Percentiles rank a stretch among this genome's conserved stretches.
Conservation (phyloP, 2,329 filamentous ascomycete genomes). For the Graphilbum fragrans region DNA sequence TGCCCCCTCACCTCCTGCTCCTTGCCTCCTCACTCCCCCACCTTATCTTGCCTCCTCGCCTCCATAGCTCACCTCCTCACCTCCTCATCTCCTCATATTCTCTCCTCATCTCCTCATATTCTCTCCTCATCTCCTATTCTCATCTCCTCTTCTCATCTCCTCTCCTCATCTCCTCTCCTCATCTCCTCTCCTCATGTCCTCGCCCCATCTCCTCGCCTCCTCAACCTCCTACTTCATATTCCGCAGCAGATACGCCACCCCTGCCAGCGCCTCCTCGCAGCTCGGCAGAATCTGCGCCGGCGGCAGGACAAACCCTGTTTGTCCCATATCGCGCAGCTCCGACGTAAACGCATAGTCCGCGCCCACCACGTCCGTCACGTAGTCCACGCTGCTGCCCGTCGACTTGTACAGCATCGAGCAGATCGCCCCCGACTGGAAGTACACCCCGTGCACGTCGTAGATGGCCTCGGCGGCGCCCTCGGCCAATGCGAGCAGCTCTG, state of each 20-base stretch:
- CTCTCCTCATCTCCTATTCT: not conserved
- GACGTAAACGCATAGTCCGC: conserved; percentile 28
- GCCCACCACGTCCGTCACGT: conserved; percentile 26
- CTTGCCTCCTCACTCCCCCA: too few species aligned
- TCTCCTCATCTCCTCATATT: not conserved
- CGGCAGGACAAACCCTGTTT: conserved; percentile 30
- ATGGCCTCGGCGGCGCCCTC: conserved; percentile 37
- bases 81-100: not conserved
- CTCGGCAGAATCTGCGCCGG: conserved; percentile 28
- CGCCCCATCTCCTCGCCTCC: too few species aligned
- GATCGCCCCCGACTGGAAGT: conserved; percentile 35
- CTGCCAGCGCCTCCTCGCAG: conserved; percentile 29
- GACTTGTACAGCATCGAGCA: conserved; percentile 52
- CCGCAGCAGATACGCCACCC: conserved; percentile 46
- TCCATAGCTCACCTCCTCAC: too few species aligned
- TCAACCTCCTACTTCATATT: conserved; percentile 20
- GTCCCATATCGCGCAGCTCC: conserved; percentile 25
- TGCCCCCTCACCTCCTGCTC: too few species aligned
- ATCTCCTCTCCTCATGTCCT: not conserved
- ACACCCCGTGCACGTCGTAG: conserved; percentile 23
- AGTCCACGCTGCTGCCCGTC: conserved; percentile 32
- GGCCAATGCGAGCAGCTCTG: conserved; percentile 36
- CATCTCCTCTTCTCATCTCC: conserved; percentile 11
- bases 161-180: conserved; percentile 9
- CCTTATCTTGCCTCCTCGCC: too few species aligned